These are phyloP conservation scores for Camellia japonica DNA, from an alignment of 148 eudicot genomes.

Conservation along the genomic window DNA sequence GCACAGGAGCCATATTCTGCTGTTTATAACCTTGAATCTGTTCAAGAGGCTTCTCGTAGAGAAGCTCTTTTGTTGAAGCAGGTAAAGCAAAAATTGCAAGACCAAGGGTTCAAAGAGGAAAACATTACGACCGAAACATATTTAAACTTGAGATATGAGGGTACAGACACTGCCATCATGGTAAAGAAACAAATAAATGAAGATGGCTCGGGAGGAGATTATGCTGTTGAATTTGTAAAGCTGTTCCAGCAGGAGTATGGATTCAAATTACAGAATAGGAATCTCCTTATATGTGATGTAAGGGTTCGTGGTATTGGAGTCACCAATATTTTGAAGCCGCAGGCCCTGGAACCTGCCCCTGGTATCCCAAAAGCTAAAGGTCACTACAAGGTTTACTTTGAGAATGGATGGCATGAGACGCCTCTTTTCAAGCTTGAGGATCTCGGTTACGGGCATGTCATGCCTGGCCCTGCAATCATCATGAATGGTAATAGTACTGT, in stretches of 20 bases:
- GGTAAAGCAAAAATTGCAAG: constrained; percentile 65
- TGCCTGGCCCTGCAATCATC: constrained; percentile 84
- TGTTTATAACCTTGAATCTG: constrained; percentile 62
- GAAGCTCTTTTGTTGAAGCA: constrained; percentile 57
- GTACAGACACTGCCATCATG: constrained; percentile 97
- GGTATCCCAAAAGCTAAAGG: constrained; percentile 54
- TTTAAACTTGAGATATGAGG: constrained; percentile 87
- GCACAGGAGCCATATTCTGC: constrained; percentile 90
- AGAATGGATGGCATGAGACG: constrained; percentile 69
- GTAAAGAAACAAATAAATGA: constrained; percentile 50
- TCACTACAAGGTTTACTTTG: constrained; percentile 66
- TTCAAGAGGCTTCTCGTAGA: constrained; percentile 66
- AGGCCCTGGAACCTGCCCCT: constrained; percentile 39
- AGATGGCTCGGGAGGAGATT: constrained; percentile 59
- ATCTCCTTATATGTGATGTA: constrained; percentile 79
- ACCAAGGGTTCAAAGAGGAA: constrained; percentile 73
- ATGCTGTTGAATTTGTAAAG: constrained; percentile 71
- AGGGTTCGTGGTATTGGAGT: constrained; percentile 95
- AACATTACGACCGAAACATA: constrained; percentile 67
- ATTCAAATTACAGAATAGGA: constrained; percentile 79
- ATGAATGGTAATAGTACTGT: constrained; percentile 99
- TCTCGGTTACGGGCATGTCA: constrained; percentile 64
- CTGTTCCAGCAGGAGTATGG: constrained; percentile 91
- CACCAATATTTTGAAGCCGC: constrained; percentile 86
- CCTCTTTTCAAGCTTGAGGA: constrained; percentile 81